Percentiles rank a stretch among this genome's conserved stretches.
Conservation (phyloP, 495 filamentous ascomycete genomes). For the Sporormia fimetaria region DNA sequence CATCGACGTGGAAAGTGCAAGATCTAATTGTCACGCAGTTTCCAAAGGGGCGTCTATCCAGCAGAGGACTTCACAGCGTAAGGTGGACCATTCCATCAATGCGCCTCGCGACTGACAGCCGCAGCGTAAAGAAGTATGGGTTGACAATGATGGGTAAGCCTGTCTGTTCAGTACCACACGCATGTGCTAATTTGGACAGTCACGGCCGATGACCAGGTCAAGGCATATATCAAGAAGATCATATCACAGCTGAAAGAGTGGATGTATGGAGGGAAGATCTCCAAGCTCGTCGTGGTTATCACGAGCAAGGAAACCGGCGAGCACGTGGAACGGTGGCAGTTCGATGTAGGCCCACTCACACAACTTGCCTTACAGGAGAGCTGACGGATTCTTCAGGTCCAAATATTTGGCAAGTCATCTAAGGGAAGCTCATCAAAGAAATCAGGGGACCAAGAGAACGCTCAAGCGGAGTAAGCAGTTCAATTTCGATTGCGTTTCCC, state of each 20-base stretch:
- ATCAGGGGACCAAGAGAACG: slow-evolving; percentile 52
- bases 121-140: slow-evolving; percentile 94
- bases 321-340: slow-evolving; percentile 94
- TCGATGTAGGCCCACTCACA: slow-evolving; percentile 61
- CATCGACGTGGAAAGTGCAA: neutral
- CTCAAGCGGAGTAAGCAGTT: slow-evolving; percentile 41
- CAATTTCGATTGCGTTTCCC: neutral
- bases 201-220: slow-evolving; percentile 91
- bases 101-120: neutral
- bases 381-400: slow-evolving; percentile 39
- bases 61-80: slow-evolving; percentile 94
- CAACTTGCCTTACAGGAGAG: neutral
- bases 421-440: slow-evolving; percentile 42
- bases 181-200: slow-evolving; percentile 38
- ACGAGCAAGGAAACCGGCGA: slow-evolving; percentile 94
- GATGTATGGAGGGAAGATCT: slow-evolving; percentile 94
- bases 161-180: neutral
- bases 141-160: slow-evolving; percentile 82
- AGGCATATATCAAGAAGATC: slow-evolving; percentile 97
- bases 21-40: slow-evolving; percentile 39
- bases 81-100: slow-evolving; percentile 26
- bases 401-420: slow-evolving; percentile 54
- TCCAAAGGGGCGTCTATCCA: slow-evolving; percentile 94
- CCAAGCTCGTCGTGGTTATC: slow-evolving; percentile 90
- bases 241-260: slow-evolving; percentile 92